These are phyloP conservation scores for Cajanus cajan DNA, from an alignment of 306 rosid species.

Conservation along the genomic window DNA sequence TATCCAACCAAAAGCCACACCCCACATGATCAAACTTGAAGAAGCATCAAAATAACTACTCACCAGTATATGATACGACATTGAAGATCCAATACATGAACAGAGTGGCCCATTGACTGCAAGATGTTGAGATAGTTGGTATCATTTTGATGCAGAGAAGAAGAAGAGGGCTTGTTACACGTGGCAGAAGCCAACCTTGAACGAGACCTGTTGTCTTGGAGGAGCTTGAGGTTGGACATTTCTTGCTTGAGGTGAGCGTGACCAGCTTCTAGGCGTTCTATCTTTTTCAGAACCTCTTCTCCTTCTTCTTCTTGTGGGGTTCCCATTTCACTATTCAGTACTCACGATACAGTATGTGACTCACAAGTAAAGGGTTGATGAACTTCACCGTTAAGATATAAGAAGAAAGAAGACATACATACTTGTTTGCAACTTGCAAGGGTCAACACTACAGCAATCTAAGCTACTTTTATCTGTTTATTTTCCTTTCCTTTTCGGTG, in stretches of 20 bases:
- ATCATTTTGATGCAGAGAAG: slow-evolving; percentile 42
- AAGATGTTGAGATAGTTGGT: slow-evolving; percentile 80
- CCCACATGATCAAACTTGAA: slow-evolving; percentile 8
- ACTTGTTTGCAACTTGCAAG: neutral
- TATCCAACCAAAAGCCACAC: slow-evolving; percentile 15
- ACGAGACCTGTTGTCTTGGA: slow-evolving; percentile 60
- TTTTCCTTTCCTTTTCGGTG: too few species aligned
- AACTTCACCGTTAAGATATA: neutral
- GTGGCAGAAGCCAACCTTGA: slow-evolving; percentile 53
- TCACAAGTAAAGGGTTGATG: neutral
- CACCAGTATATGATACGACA: slow-evolving; percentile 78
- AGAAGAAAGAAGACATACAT: neutral
- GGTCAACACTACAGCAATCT: neutral
- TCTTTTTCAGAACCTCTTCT: slow-evolving; percentile 73
- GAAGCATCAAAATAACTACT: neutral
- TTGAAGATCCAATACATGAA: slow-evolving; percentile 77
- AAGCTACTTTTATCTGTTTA: too few species aligned
- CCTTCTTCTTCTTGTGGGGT: slow-evolving; percentile 45
- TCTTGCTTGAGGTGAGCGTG: slow-evolving; percentile 77
- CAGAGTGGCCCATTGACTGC: slow-evolving; percentile 96
- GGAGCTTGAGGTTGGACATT: slow-evolving; percentile 69
- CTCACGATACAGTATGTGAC: neutral
- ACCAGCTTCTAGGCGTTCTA: slow-evolving; percentile 74
- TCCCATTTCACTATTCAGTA: slow-evolving; percentile 42
- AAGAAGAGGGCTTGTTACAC: slow-evolving; percentile 61